Evolutionary conservation across 495 filamentous ascomycete genomes (phyloP).

Genomic region (Penicillium dipodomyicola): DNA sequence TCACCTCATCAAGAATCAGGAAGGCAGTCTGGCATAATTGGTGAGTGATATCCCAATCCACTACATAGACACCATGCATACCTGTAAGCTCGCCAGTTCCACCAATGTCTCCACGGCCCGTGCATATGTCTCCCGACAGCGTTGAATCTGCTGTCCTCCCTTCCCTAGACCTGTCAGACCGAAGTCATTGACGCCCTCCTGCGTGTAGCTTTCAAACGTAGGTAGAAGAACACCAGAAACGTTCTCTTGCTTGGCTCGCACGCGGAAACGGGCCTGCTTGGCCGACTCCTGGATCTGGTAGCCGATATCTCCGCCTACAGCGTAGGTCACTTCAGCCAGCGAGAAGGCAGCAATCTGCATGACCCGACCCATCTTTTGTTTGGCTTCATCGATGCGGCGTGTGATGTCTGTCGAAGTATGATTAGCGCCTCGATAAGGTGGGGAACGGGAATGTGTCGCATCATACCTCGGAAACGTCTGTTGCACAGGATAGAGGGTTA

Average conservation of each 20-base stretch:
- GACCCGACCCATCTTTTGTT: constrained; percentile 98
- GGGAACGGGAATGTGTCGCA: constrained; percentile 18
- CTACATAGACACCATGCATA: constrained; percentile 25
- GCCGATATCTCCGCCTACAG: constrained; percentile 90
- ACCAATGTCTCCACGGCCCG: constrained; percentile 95
- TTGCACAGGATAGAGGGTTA: constrained; percentile 13
- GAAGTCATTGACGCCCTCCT: constrained; percentile 92
- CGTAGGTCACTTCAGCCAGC: constrained; percentile 95
- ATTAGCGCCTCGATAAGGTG: constrained; percentile 31
- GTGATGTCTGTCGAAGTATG: constrained; percentile 72
- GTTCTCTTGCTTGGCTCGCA: constrained; percentile 96
- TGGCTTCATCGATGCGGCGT: constrained; percentile 94
- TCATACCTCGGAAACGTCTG: constrained; percentile 82
- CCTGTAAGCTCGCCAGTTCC: constrained; percentile 90
- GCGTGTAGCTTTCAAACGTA: constrained; percentile 79
- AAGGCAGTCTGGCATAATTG: constrained; percentile 72
- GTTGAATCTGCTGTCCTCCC: constrained; percentile 94
- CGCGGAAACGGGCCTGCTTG: constrained; percentile 84
- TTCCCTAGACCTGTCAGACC: constrained; percentile 94
- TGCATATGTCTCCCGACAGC: constrained; percentile 95
- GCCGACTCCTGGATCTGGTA: constrained; percentile 98
- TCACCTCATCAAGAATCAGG: constrained; percentile 96
- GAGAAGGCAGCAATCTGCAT: constrained; percentile 99
- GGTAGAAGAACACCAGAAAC: constrained; percentile 94
- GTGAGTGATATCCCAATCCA: not conserved